phyloP scores from a whole-genome alignment of 2,329 filamentous ascomycete genomes.

The Sphaerulina musiva region DNA sequence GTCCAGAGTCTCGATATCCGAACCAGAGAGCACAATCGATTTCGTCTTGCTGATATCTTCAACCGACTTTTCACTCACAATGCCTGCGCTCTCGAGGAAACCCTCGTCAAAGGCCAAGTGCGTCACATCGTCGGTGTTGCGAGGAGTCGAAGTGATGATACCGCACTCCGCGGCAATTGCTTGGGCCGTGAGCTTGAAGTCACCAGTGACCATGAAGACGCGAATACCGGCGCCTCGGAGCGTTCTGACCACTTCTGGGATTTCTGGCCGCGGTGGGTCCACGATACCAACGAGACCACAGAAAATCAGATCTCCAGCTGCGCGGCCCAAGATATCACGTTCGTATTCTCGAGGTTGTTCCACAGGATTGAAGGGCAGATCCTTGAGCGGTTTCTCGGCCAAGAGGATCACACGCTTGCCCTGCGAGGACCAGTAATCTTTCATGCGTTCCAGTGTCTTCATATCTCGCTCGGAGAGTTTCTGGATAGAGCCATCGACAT shows the following conservation, averaged over 20 bases:
- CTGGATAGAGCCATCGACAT: constrained; percentile 49
- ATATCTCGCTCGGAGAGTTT: constrained; percentile 49
- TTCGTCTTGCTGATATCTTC: constrained; percentile 9
- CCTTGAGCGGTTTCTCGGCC: constrained; percentile 46
- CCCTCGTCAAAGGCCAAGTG: constrained; percentile 41
- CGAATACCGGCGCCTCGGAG: constrained; percentile 63
- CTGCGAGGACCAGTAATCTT: constrained; percentile 62
- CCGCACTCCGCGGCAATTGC: constrained; percentile 67
- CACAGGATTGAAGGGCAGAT: constrained; percentile 51
- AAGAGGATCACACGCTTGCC: constrained; percentile 64
- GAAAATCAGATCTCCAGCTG: constrained; percentile 42
- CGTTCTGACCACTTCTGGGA: constrained; percentile 53
- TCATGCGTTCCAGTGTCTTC: constrained; percentile 51
- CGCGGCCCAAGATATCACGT: constrained; percentile 53
- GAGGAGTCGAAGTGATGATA: constrained; percentile 53
- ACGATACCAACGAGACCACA: constrained; percentile 54
- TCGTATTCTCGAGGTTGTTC: constrained; percentile 50
- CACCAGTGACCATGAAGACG: constrained; percentile 78
- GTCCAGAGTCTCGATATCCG: constrained; percentile 59
- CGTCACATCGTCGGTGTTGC: constrained; percentile 48
- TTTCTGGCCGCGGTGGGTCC: constrained; percentile 55
- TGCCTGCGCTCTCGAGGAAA: constrained; percentile 28
- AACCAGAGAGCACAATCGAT: constrained; percentile 56
- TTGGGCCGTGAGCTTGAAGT: constrained; percentile 67
- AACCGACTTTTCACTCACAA: constrained; percentile 15